phyloP scores from a whole-genome alignment of 345 rosid genomes.

The Lenwebbia sp. region DNA sequence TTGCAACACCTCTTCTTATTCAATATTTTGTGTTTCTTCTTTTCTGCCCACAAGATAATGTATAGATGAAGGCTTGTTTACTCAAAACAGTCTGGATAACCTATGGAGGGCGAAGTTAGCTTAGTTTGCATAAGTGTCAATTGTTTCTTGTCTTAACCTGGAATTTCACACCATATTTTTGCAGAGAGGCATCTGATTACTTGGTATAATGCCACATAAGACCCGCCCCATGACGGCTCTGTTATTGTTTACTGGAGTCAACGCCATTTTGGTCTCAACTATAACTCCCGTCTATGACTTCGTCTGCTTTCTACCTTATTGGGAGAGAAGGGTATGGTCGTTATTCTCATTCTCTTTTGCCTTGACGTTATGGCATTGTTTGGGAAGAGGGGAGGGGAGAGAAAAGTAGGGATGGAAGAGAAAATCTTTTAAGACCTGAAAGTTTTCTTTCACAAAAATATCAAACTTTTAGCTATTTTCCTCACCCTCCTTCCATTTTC shows the following conservation, averaged over 20 bases:
- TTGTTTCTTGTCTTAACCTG: background rate
- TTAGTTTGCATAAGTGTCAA: background rate
- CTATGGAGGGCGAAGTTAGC: background rate
- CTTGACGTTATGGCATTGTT: background rate
- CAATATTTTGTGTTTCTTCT: background rate
- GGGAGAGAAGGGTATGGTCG: conserved; percentile 62
- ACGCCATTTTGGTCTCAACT: conserved; percentile 36
- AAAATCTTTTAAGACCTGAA: background rate
- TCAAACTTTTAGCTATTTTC: background rate
- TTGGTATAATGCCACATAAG: conserved; percentile 39
- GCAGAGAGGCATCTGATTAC: background rate
- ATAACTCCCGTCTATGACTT: conserved; percentile 59
- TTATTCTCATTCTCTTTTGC: background rate
- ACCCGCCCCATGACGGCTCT: conserved; percentile 50
- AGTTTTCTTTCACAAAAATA: background rate
- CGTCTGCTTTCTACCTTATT: conserved; percentile 59
- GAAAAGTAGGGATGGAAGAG: background rate
- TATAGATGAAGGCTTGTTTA: background rate
- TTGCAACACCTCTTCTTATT: background rate
- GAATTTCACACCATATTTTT: background rate
- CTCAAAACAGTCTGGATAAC: background rate
- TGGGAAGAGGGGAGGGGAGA: background rate
- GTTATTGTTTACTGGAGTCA: conserved; percentile 46
- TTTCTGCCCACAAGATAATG: background rate
- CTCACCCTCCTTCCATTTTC: background rate